Conservation (phyloP, 116 monocot genomes). For the Cymodocea nodosa region DNA sequence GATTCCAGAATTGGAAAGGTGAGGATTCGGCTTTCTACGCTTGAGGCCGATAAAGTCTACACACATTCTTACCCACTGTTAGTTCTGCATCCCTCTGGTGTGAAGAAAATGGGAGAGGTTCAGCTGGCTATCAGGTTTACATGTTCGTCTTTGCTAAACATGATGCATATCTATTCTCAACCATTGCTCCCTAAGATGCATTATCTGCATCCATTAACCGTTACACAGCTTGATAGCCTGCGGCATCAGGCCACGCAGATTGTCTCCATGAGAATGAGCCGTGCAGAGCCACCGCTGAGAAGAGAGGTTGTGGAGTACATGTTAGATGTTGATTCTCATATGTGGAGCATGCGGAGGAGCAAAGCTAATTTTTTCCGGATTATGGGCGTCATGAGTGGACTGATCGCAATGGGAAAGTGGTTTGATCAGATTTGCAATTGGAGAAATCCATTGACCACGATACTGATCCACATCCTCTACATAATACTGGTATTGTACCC, state of each 20-base stretch:
- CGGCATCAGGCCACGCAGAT: conserved; percentile 56
- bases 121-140: conserved; percentile 52
- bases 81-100: conserved; percentile 41
- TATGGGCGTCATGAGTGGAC: conserved; percentile 36
- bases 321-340: conserved; percentile 62
- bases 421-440: conserved; percentile 54
- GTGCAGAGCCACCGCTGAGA: conserved; percentile 47
- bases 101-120: conserved; percentile 73
- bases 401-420: conserved; percentile 39
- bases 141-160: conserved; percentile 38
- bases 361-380: conserved; percentile 67
- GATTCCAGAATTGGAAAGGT: conserved; percentile 53
- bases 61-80: conserved; percentile 61
- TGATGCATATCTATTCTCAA: conserved; percentile 56
- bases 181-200: conserved; percentile 67
- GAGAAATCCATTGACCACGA: conserved; percentile 54
- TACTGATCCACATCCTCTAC: conserved; percentile 50
- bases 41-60: conserved; percentile 46
- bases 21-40: conserved; percentile 50
- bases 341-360: conserved; percentile 78
- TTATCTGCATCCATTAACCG: conserved; percentile 50
- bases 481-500: conserved; percentile 50
- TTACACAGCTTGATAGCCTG: conserved; percentile 41
- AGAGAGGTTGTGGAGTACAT: conserved; percentile 67
- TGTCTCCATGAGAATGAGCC: conserved; percentile 41